A percentile compares a stretch with the other conserved stretches of the same genome.
These are phyloP conservation scores for Aaosphaeria arxii DNA, from an alignment of 2,329 filamentous ascomycete genomes.

Conservation along the genomic window DNA sequence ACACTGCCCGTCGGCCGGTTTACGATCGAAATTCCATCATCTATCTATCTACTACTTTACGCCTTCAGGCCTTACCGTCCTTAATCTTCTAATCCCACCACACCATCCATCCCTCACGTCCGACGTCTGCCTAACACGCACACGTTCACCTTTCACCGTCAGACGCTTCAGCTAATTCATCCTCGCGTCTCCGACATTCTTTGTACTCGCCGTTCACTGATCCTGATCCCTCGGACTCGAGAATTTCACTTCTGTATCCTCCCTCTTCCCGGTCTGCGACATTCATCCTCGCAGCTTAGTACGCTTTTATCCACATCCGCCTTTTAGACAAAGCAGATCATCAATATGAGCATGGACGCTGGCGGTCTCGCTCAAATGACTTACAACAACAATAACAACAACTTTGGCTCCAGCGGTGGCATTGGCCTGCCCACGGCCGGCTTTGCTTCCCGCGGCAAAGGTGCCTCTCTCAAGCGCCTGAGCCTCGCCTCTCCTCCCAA, in stretches of 20 bases:
- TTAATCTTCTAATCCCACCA: constrained; percentile 38
- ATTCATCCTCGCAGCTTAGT: constrained; percentile 9
- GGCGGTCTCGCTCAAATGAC: constrained; percentile 99
- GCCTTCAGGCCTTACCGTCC: constrained; percentile 33
- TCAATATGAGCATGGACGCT: constrained; percentile 72
- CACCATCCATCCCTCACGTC: constrained; percentile 15
- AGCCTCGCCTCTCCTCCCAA: constrained; percentile 71
- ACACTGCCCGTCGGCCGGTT: constrained; percentile 36
- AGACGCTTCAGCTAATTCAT: background rate
- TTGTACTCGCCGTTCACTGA: background rate
- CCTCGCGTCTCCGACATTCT: background rate
- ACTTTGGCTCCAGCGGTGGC: constrained; percentile 43
- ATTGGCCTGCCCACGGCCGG: constrained; percentile 75
- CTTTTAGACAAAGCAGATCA: constrained; percentile 18
- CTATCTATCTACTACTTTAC: constrained; percentile 16
- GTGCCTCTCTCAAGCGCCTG: constrained; percentile 85
- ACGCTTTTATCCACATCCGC: constrained; percentile 30
- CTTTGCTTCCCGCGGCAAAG: constrained; percentile 81
- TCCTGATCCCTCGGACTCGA: background rate
- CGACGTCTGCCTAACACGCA: constrained; percentile 19
- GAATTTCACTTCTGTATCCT: no score
- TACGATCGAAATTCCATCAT: constrained; percentile 17
- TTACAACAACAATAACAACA: constrained; percentile 68
- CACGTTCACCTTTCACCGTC: constrained; percentile 6
- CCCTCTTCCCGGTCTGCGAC: no score